These are phyloP conservation scores for Paramecium sonneborni DNA, from an alignment of 73 alveolate species.

Conservation along the genomic window DNA sequence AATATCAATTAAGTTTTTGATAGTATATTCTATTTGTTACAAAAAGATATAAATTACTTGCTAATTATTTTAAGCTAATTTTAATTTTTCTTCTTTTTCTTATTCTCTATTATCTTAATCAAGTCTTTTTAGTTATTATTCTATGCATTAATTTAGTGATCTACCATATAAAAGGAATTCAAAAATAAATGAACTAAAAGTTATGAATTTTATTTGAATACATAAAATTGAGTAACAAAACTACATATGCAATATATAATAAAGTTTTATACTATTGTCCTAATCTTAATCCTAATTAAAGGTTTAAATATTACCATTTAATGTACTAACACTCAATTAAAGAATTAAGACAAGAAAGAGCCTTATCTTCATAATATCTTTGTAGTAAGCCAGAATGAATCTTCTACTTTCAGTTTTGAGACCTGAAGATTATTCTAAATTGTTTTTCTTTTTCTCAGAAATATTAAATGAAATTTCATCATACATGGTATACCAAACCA, in stretches of 20 bases:
- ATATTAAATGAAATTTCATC: slow-evolving; percentile 52
- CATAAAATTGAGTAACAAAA: slow-evolving; percentile 17
- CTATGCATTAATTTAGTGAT: background rate
- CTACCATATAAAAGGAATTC: slow-evolving; percentile 45
- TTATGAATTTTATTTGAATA: background rate
- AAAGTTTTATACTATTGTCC: background rate
- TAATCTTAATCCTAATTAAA: slow-evolving; percentile 35
- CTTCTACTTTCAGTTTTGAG: background rate
- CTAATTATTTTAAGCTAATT: background rate
- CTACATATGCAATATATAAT: background rate
- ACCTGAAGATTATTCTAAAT: background rate
- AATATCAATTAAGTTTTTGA: background rate
- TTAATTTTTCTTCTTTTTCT: background rate
- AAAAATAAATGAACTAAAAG: background rate
- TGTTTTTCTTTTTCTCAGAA: background rate
- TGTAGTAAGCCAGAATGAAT: background rate
- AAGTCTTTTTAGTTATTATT: background rate
- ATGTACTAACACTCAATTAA: slow-evolving; percentile 20
- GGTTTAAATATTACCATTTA: background rate
- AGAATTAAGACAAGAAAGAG: background rate
- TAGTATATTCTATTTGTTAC: background rate
- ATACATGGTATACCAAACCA: slow-evolving; percentile 56
- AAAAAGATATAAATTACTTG: background rate
- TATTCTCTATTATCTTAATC: background rate
- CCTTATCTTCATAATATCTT: slow-evolving; percentile 38